A percentile compares a stretch with the other conserved stretches of the same genome.
These are phyloP conservation scores for Mycena galericulata DNA, from an alignment of 768 basidiomycete species.

Conservation along the genomic window DNA sequence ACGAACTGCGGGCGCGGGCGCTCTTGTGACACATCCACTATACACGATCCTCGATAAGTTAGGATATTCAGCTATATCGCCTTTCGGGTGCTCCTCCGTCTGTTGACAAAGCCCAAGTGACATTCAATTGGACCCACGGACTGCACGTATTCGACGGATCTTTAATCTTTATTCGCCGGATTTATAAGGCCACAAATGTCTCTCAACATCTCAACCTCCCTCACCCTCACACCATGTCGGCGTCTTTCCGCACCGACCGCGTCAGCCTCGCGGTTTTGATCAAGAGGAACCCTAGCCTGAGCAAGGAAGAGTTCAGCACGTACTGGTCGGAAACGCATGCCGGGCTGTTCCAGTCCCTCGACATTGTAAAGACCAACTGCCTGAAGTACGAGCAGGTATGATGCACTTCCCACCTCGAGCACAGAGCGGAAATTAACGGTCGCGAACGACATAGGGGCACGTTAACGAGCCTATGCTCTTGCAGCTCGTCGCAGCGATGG, in stretches of 20 bases:
- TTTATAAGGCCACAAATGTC: too few species aligned
- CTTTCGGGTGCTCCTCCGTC: too few species aligned
- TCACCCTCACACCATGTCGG: background rate
- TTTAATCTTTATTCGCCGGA: too few species aligned
- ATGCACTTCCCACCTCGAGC: too few species aligned
- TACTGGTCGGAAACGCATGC: slow-evolving; percentile 47
- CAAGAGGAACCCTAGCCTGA: slow-evolving; percentile 41
- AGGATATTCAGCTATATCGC: too few species aligned
- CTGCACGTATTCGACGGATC: too few species aligned
- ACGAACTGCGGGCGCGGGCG: too few species aligned
- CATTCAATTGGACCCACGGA: too few species aligned
- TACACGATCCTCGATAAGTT: too few species aligned
- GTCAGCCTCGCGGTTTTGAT: slow-evolving; percentile 45
- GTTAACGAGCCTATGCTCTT: background rate
- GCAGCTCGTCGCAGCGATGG: background rate
- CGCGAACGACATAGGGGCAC: slow-evolving; percentile 2
- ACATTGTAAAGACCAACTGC: slow-evolving; percentile 47
- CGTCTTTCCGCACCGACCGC: slow-evolving; percentile 40
- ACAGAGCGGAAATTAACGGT: too few species aligned
- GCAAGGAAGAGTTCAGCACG: slow-evolving; percentile 45
- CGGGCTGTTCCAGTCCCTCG: slow-evolving; percentile 43
- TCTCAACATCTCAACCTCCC: background rate
- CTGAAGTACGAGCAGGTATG: slow-evolving; percentile 51
- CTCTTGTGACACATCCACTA: too few species aligned
- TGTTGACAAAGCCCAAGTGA: too few species aligned